Base-by-base conservation (phyloP, 116 monocot genomes). In the Dioscorea cayenensis region DNA sequence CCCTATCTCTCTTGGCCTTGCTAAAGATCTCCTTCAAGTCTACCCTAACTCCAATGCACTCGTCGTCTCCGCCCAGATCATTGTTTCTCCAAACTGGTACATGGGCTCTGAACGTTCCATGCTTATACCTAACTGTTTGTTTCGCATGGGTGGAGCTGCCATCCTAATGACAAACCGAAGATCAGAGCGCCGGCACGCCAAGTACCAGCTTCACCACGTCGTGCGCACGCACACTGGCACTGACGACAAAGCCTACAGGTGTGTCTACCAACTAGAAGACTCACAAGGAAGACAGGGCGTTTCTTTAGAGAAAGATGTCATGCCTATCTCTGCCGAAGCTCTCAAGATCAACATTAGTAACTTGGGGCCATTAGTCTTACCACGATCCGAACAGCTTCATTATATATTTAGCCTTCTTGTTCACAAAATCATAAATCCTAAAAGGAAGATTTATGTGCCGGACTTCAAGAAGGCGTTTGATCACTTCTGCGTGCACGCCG, bases 121-220 rank as follows among this genome's bases (percentile, higher is more conserved):
- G 60, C 20, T 60, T 8, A 60, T 60, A 14, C 20, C 60, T n/a
- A 60, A 22, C 60, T 18, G 18, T 7, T 12, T 88, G 72, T 88
- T 88, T 82, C 88, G 88, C 17, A 77, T 84, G 83, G 88, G 88
- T 69, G 82, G 82, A 20, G 85, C 85, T 18, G 84, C 89, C 68
- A 58, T 79, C 64, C 84, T 89, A 25, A 82, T 89, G 62, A 84
- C 85, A 63, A 89, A 82, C 82, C 66, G 78, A 21, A 65, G 35
- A 2, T 51, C 80, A 0, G 85, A 82, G 66, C 60, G 77, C 32
- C 64, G 23, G 14, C 73, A 72, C 19, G 72, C 89, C 52, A 89
- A 89, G 76, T 85, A 85, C 80, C 77, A 66, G 49, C 82, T 89
- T 12, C 9, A 77, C 36, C 82, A 79, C 76, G 72, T 77, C 0